A percentile compares a stretch with the other conserved stretches of the same genome.
Conservation (phyloP, 495 filamentous ascomycete species). For the Penicillium daleae region DNA sequence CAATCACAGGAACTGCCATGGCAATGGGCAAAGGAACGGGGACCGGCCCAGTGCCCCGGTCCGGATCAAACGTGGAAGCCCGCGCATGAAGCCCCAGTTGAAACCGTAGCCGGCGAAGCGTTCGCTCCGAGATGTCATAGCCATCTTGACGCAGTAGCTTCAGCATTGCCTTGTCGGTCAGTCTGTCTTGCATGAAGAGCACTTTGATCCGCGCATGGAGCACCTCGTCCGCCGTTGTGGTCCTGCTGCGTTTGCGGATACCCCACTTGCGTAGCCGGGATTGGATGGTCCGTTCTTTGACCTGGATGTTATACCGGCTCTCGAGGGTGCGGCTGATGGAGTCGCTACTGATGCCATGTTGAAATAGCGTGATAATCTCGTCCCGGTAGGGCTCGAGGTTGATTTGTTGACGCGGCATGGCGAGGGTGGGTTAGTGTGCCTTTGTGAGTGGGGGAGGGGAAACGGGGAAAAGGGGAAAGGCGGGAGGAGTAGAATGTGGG, state of each 20-base stretch:
- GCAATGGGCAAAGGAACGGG: constrained; percentile 11
- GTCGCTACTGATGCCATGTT: constrained; percentile 35
- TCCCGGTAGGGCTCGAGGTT: constrained; percentile 36
- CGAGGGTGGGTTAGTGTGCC: constrained; percentile 3
- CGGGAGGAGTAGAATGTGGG: neutral
- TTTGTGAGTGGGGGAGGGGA: neutral
- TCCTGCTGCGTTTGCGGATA: constrained; percentile 35
- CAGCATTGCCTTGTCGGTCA: constrained; percentile 37
- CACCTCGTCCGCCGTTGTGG: constrained; percentile 32
- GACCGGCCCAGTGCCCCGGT: neutral
- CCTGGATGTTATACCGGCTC: constrained; percentile 33
- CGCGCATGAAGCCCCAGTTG: constrained; percentile 34
- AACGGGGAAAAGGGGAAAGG: neutral
- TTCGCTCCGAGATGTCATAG: constrained; percentile 35
- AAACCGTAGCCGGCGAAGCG: constrained; percentile 31
- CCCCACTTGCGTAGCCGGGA: constrained; percentile 37
- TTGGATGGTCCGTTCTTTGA: constrained; percentile 35
- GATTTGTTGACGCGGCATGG: constrained; percentile 37
- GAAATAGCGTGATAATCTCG: constrained; percentile 32
- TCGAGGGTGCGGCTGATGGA: constrained; percentile 32
- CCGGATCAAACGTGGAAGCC: constrained; percentile 23
- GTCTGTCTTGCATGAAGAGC: constrained; percentile 30
- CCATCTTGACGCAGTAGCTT: constrained; percentile 31
- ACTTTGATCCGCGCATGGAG: constrained; percentile 34
- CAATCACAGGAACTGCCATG: constrained; percentile 11